Evolutionary conservation across 768 basidiomycete species (phyloP), one percentile per base, ranked within the genome.

Genomic region (Agrocybe praecox): DNA sequence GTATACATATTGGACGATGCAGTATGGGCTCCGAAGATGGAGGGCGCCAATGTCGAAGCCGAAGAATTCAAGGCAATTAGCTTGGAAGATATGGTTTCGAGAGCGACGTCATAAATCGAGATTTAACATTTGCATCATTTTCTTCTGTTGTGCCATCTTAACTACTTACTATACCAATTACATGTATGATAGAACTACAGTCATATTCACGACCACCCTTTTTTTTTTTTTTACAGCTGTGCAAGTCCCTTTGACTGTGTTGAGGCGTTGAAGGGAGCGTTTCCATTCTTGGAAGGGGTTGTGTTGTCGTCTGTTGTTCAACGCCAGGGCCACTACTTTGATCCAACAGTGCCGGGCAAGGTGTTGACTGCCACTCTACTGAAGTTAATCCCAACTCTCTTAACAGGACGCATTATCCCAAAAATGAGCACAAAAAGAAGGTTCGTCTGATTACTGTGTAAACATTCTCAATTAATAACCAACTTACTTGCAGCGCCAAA

Each of bases 1-100:
- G 88, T 97, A 21, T 99, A 96, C 73, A 83, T 98, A 43, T 76
- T 86, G 61, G 95, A 97, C 64, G 95, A 97, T 73, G 96, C 95
- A 0, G 92, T 98, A 14, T 98, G 96, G 90, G 89, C 90, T 2
- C 79, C 85, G 9, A 78, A 77, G 46, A 70, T 75, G 43, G 69
- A 68, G 22, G 73, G 71, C 1, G 70, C 73, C 32, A 85, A 78
- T 36, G 44, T 61, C 52, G 83, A 86, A 21, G 76, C 74, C 29
- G 86, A 86, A 17, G 80, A 83, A 14, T 92, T 86, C 69, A 77
- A 82, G 57, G 95, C 96, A 3, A 87, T 98, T 23, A 77, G 87
- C 9, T 71, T 98, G 67, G 94, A 96, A 65, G 90, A 92, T 58
- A 94, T 98, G 94, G 90, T 96, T 34, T 59, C 84, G 24, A 79